Conservation (phyloP, 2,329 filamentous ascomycete species). For the Fonsecaea pugnacius region DNA sequence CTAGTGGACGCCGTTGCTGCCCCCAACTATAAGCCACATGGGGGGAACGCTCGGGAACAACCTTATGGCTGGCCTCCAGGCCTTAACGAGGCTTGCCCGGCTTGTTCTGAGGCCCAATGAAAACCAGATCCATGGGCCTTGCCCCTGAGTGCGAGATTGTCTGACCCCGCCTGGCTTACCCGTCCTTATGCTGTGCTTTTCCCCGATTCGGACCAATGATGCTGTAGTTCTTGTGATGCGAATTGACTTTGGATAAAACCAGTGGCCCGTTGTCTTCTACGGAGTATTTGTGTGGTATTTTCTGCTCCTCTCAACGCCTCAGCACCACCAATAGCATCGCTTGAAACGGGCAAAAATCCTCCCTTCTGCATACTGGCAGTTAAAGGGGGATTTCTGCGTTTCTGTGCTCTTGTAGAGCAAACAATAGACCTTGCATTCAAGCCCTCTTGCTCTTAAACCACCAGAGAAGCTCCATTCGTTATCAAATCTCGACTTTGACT, state of each 20-base stretch:
- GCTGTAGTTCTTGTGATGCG: background rate
- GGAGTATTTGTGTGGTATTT: background rate
- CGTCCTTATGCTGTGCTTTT: background rate
- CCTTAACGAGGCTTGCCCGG: background rate
- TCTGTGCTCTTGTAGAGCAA: background rate
- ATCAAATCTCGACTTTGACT: conserved; percentile 22
- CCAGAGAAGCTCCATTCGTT: background rate
- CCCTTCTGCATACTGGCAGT: background rate
- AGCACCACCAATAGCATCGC: background rate
- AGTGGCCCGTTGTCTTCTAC: background rate
- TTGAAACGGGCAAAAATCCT: background rate
- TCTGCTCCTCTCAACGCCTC: background rate
- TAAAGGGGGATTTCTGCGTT: background rate
- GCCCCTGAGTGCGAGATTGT: conserved; percentile 16
- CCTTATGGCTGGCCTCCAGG: conserved; percentile 15
- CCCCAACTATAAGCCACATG: background rate
- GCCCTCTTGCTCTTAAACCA: background rate
- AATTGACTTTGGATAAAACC: background rate
- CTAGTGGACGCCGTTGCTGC: conserved; percentile 5
- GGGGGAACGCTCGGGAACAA: conserved; percentile 14
- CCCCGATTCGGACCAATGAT: conserved; percentile 3
- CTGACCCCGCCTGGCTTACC: background rate
- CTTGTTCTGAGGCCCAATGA: conserved; percentile 9
- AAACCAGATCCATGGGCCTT: background rate
- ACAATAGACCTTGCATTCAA: background rate